Percentiles rank a stretch among this genome's conserved stretches.
Evolutionary conservation across 1,284 basidiomycete genomes (phyloP).

Genomic region (Gymnopus androsaceus): DNA sequence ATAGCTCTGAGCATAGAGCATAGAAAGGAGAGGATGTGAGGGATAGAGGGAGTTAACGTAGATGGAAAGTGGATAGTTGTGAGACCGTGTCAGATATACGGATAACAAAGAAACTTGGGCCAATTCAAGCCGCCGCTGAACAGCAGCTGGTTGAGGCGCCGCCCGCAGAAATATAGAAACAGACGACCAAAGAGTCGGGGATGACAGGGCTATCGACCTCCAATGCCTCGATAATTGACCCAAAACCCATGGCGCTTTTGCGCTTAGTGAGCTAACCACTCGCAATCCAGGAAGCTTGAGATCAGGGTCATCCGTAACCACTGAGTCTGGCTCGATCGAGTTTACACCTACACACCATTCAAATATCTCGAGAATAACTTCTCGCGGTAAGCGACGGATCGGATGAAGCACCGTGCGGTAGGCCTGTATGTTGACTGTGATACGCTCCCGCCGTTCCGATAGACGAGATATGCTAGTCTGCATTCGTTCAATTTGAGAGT

Average conservation of each 20-base stretch:
- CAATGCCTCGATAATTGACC: background rate
- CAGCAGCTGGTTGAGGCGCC: background rate
- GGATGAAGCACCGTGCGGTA: background rate
- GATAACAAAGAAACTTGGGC: background rate
- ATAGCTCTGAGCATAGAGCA: background rate
- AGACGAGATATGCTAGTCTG: background rate
- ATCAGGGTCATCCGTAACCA: background rate
- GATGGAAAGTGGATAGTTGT: background rate
- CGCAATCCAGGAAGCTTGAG: background rate
- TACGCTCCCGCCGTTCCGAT: background rate
- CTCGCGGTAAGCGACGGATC: background rate
- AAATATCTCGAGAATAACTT: background rate
- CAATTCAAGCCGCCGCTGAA: background rate
- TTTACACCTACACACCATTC: background rate
- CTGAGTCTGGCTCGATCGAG: background rate
- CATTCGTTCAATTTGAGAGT: background rate
- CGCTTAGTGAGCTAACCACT: background rate
- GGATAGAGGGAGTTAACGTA: background rate
- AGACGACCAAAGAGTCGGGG: background rate
- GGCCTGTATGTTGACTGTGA: background rate
- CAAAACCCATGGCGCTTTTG: background rate
- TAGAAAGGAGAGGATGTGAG: background rate
- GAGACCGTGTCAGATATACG: background rate
- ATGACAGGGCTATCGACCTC: background rate
- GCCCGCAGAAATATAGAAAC: background rate